Evolutionary conservation across 352 stramenopile species (phyloP).

Genomic region (Phytophthora europaea): DNA sequence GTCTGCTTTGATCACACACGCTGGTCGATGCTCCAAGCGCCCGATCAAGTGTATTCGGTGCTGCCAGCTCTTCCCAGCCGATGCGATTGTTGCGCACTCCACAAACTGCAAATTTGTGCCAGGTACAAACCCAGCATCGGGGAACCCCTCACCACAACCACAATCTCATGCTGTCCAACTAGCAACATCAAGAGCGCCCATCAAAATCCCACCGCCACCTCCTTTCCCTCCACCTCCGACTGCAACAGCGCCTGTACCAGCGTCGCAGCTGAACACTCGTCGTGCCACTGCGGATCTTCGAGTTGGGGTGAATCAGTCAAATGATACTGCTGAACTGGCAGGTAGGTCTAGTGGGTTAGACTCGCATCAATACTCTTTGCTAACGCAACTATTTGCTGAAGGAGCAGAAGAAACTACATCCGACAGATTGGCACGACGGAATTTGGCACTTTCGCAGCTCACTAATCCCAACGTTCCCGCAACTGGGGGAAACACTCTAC

Average conservation of each 20-base stretch:
- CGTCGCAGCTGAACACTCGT: constrained; percentile 10
- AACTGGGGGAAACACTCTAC: neutral
- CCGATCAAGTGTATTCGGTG: constrained; percentile 89
- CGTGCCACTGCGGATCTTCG: constrained; percentile 29
- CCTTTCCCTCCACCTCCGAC: constrained; percentile 52
- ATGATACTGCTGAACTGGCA: neutral
- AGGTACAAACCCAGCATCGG: neutral
- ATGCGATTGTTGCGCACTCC: constrained; percentile 78
- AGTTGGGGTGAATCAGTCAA: neutral
- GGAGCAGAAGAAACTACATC: constrained; percentile 28
- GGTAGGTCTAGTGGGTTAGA: neutral
- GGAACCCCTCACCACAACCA: neutral
- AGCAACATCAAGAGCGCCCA: constrained; percentile 6
- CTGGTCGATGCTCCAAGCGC: constrained; percentile 71
- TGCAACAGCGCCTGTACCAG: constrained; percentile 11
- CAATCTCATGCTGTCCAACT: constrained; percentile 8
- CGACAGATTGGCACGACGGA: constrained; percentile 61
- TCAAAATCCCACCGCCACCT: constrained; percentile 61
- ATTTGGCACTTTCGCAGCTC: constrained; percentile 70
- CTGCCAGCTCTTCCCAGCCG: constrained; percentile 78
- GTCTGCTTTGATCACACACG: constrained; percentile 55
- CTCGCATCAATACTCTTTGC: neutral
- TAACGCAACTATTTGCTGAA: neutral
- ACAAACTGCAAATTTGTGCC: constrained; percentile 74
- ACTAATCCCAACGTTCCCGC: constrained; percentile 35